A percentile compares a stretch with the other conserved stretches of the same genome.
Evolutionary conservation across 2,329 filamentous ascomycete genomes (phyloP).

Genomic region (Colletotrichum costaricense): DNA sequence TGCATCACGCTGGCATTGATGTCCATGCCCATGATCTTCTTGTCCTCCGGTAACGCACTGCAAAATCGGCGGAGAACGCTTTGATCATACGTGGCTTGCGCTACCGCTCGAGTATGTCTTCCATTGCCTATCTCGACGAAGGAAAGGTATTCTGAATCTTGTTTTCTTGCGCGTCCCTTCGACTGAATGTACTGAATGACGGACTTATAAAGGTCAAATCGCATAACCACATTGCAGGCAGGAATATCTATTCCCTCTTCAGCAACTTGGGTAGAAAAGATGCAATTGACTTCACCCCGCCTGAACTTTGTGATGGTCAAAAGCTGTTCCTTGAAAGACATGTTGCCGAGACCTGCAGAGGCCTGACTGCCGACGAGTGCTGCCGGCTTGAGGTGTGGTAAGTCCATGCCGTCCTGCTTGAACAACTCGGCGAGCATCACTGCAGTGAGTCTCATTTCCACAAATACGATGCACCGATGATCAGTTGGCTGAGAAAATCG

Average conservation of each 20-base stretch:
- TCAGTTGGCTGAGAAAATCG: slow-evolving; percentile 70
- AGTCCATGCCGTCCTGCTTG: slow-evolving; percentile 61
- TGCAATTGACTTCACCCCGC: slow-evolving; percentile 68
- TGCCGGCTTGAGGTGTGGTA: slow-evolving; percentile 69
- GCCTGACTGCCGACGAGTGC: slow-evolving; percentile 58
- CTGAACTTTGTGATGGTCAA: slow-evolving; percentile 75
- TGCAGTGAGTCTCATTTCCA: slow-evolving; percentile 82
- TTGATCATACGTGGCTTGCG: slow-evolving; percentile 71
- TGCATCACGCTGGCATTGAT: slow-evolving; percentile 66
- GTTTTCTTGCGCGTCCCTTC: slow-evolving; percentile 83
- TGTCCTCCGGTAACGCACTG: slow-evolving; percentile 77
- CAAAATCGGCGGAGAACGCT: slow-evolving; percentile 80
- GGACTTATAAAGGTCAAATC: slow-evolving; percentile 90
- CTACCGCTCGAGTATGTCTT: slow-evolving; percentile 66
- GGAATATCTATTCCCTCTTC: slow-evolving; percentile 77
- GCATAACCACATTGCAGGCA: slow-evolving; percentile 73
- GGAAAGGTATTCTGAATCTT: slow-evolving; percentile 82
- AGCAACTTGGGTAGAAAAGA: slow-evolving; percentile 75
- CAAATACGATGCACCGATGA: slow-evolving; percentile 87
- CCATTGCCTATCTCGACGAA: slow-evolving; percentile 82
- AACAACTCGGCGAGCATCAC: slow-evolving; percentile 78
- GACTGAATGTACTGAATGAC: slow-evolving; percentile 97
- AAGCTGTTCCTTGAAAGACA: slow-evolving; percentile 80
- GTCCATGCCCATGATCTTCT: slow-evolving; percentile 72
- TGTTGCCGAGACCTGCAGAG: slow-evolving; percentile 39